Evolutionary conservation across 352 stramenopile genomes (phyloP).

Genomic region (Phytophthora pisi): DNA sequence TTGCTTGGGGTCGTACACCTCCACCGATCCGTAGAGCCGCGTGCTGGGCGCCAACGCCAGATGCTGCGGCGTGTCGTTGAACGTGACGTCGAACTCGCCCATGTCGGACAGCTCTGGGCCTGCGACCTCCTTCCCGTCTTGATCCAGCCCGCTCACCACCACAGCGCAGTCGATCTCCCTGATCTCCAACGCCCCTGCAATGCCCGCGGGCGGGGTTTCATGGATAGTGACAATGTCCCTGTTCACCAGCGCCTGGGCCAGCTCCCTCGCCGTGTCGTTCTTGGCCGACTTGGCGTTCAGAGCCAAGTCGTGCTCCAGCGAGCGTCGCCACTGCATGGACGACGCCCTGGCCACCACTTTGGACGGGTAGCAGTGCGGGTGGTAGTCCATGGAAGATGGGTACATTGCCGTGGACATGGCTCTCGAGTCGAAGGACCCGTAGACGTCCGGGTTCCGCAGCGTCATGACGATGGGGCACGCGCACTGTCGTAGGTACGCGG

Average conservation of each 20-base stretch:
- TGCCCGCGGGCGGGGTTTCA: constrained; percentile 19
- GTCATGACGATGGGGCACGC: constrained; percentile 70
- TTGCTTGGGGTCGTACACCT: constrained; percentile 70
- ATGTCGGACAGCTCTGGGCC: constrained; percentile 39
- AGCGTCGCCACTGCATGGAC: constrained; percentile 71
- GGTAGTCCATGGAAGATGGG: constrained; percentile 66
- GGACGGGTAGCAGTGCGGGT: constrained; percentile 34
- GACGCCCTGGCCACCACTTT: constrained; percentile 59
- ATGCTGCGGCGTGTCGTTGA: constrained; percentile 56
- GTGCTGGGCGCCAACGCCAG: constrained; percentile 68
- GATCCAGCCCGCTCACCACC: constrained; percentile 23
- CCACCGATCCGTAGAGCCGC: constrained; percentile 74
- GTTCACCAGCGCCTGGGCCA: constrained; percentile 38
- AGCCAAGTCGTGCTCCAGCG: constrained; percentile 58
- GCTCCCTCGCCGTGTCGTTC: constrained; percentile 17
- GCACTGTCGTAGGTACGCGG: constrained; percentile 47
- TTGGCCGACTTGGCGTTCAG: constrained; percentile 41
- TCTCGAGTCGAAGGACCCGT: constrained; percentile 66
- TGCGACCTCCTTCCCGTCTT: constrained; percentile 15
- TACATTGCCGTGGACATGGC: constrained; percentile 79
- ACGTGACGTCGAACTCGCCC: constrained; percentile 66
- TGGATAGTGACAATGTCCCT: constrained; percentile 20
- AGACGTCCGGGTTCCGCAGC: constrained; percentile 61
- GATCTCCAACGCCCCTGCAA: constrained; percentile 21
- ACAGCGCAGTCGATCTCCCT: constrained; percentile 26